Conservation (phyloP, 306 rosid species). For the Fragaria vesca region DNA sequence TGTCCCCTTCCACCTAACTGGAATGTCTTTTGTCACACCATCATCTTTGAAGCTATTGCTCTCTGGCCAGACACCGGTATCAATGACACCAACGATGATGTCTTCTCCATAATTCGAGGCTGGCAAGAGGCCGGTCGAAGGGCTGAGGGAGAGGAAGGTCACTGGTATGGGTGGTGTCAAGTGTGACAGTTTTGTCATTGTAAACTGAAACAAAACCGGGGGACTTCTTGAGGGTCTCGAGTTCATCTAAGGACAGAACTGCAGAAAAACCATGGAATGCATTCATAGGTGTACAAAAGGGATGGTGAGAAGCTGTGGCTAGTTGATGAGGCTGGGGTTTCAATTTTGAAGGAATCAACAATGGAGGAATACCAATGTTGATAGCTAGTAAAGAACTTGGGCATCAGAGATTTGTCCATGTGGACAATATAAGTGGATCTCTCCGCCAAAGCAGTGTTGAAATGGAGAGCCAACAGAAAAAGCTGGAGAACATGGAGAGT, state of each 20-base stretch:
- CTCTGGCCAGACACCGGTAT: conserved; percentile 31
- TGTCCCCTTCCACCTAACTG: conserved; percentile 25
- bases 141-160: conserved; percentile 19
- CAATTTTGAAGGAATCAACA: conserved; percentile 11
- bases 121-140: conserved; percentile 14
- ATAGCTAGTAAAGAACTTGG: conserved; percentile 14
- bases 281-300: conserved; percentile 26
- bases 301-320: not conserved
- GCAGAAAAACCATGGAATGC: conserved; percentile 36
- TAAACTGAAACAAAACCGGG: conserved; percentile 23
- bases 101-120: conserved; percentile 23
- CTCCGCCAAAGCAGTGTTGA: not conserved
- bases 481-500: not conserved
- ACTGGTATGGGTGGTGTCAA: conserved; percentile 32
- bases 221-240: conserved; percentile 16
- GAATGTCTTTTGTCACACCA: conserved; percentile 1
- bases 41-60: conserved; percentile 22
- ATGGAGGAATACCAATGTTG: conserved; percentile 37
- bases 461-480: not conserved
- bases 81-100: conserved; percentile 24
- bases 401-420: conserved; percentile 29
- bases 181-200: not conserved
- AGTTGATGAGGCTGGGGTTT: not conserved
- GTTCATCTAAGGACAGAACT: not conserved
- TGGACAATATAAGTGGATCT: conserved; percentile 27